Evolutionary conservation across 1,284 basidiomycete genomes (phyloP).

Genomic region (Boletus chippewaensis): DNA sequence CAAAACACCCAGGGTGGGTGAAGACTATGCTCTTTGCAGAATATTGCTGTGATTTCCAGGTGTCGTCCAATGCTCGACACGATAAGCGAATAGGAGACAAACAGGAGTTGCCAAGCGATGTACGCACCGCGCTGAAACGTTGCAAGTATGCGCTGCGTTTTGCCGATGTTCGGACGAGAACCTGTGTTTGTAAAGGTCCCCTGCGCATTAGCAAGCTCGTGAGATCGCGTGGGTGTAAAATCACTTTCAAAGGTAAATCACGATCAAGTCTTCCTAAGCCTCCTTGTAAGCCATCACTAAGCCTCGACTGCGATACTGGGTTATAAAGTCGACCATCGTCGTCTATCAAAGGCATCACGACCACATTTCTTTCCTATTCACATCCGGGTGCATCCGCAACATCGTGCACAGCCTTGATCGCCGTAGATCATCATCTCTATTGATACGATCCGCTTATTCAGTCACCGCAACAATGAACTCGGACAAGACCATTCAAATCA

Average conservation of each 20-base stretch:
- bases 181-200: too few relatives aligned
- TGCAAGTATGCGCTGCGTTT: too few relatives aligned
- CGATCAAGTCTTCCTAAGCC: conserved; percentile 13
- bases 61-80: too few relatives aligned
- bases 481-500: conserved; percentile 36
- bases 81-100: too few relatives aligned
- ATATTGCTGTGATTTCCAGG: too few relatives aligned
- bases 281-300: conserved; percentile 10
- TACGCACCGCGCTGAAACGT: too few relatives aligned
- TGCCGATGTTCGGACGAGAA: too few relatives aligned
- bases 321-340: conserved; percentile 17
- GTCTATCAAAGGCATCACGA: neutral
- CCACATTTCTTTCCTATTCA: conserved; percentile 10
- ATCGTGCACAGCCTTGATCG: neutral
- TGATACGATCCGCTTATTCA: conserved; percentile 6
- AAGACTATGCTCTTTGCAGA: too few relatives aligned
- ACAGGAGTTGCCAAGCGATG: too few relatives aligned
- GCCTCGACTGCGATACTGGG: neutral
- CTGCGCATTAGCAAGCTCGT: conserved; percentile 13
- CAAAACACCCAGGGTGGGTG: too few relatives aligned
- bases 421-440: neutral
- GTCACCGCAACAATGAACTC: conserved; percentile 14
- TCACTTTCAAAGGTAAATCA: conserved; percentile 23
- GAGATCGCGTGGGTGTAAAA: conserved; percentile 22
- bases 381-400: conserved; percentile 6